phyloP scores from a whole-genome alignment of 371 early-diverging fungal genomes.

The Cokeromyces recurvatus region DNA sequence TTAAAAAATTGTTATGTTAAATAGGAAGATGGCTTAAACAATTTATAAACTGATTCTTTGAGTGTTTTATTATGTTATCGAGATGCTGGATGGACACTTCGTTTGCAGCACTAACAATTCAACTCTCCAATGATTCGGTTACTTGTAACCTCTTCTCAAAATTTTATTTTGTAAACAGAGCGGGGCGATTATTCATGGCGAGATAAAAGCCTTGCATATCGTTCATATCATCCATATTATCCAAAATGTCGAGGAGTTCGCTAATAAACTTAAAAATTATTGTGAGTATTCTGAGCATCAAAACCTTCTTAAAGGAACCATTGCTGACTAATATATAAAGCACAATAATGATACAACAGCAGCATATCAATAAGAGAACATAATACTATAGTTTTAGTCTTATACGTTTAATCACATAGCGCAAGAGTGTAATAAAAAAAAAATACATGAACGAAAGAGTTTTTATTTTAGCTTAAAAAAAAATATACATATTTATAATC shows the following conservation, averaged over 20 bases:
- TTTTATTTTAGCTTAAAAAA: not conserved
- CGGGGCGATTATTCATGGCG: conserved; percentile 1
- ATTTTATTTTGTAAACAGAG: conserved; percentile 4
- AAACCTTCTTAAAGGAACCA: no score
- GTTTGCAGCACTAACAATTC: no score
- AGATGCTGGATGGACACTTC: no score
- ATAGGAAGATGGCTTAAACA: no score
- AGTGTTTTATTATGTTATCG: no score
- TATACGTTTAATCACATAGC: conserved; percentile 5
- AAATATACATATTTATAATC: conserved; percentile 5
- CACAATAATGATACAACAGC: conserved; percentile 4
- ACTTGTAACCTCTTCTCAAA: conserved; percentile 7
- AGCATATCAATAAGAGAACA: conserved; percentile 3
- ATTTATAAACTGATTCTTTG: no score
- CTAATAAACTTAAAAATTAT: conserved; percentile 9
- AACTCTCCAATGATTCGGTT: no score
- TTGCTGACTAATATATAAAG: no score
- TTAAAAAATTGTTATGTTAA: no score
- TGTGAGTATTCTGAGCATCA: no score
- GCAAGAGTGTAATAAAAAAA: conserved; percentile 7
- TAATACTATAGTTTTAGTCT: conserved; percentile 8
- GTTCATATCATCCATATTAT: conserved; percentile 7
- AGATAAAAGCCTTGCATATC: conserved; percentile 8
- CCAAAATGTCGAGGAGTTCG: conserved; percentile 7
- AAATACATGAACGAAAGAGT: conserved; percentile 2